A percentile compares a stretch with the other conserved stretches of the same genome.
Evolutionary conservation across 129 eudicot species (phyloP).

Genomic region (Chrysanthemum makinoi): DNA sequence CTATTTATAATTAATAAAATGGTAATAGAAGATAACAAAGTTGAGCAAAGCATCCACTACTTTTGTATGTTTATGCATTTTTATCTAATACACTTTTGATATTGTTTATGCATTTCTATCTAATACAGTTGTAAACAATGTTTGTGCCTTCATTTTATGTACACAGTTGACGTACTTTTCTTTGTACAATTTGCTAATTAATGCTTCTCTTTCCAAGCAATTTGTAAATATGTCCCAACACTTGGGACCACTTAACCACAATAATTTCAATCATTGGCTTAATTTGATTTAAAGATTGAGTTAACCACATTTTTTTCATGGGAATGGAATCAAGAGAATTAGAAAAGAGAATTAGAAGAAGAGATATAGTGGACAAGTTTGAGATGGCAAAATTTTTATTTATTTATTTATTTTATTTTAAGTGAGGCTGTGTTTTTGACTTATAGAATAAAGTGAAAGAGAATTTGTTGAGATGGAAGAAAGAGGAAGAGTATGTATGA

Average conservation of each 20-base stretch:
- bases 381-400: no score
- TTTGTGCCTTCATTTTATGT: conserved; percentile 22
- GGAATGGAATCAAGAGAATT: no score
- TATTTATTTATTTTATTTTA: no score
- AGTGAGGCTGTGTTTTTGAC: no score
- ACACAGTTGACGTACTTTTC: conserved; percentile 20
- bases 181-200: conserved; percentile 21
- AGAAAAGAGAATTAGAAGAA: no score
- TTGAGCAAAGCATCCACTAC: conserved; percentile 24
- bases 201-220: conserved; percentile 14
- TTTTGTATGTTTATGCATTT: conserved; percentile 3
- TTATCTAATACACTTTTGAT: neutral
- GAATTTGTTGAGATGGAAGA: no score
- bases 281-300: neutral
- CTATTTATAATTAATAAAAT: neutral
- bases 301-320: no score
- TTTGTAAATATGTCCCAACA: conserved; percentile 23
- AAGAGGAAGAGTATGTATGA: no score
- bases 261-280: conserved; percentile 15
- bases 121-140: neutral
- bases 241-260: conserved; percentile 30
- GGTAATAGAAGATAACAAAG: conserved; percentile 21
- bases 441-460: no score
- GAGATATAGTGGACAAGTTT: no score
- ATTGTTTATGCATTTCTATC: conserved; percentile 1